Base-by-base conservation (phyloP, 345 rosid genomes). In the Aquilaria yunnanensis region DNA sequence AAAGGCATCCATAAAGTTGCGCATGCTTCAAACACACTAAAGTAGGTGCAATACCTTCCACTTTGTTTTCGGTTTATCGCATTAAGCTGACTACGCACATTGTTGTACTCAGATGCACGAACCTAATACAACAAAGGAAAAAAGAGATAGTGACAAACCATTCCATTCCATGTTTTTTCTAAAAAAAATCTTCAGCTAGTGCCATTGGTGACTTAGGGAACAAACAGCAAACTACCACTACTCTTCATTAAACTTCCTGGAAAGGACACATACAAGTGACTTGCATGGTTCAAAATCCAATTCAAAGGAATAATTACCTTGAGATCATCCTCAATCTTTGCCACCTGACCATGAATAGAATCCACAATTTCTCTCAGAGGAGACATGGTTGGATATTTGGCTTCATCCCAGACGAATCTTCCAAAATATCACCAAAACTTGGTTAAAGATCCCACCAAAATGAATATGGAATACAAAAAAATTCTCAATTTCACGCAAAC, bases 351-450 rank as follows among this genome's bases (percentile, higher is more conserved):
- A 62, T 91, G 99, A 72, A 95, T 87, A 66, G 77, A 69, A 64
- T 81, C 94, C 41, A 95, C 89, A 74, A 81, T 87, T 71, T 91
- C 98, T 85, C 80, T 91, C 62, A 91, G 73, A 64, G 97, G 94
- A 3, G 99, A 82, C 96, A 85, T 85, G 5, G 90, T 83, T 60
- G 99, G 99, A 72, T 91, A 95, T 82, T 80, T 95, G 3, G 98
- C 92, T 72, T 91, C 99, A 71, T 91, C 96, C 99, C 98, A 95
- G 29, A 85, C 86, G 78, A 95, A 95, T 84, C 99, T 95, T 72
- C 31, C 64, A 69, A 16, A 67, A 59, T 47, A 74, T 47, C 14
- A 54, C 65, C 67, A 64, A 63, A 52, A 74, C 51, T 57, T 32
- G 4, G 2, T 8, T 67, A 56, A 64, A 61, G 47, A 59, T 12